Evolutionary conservation across 2,329 filamentous ascomycete species (phyloP).

Genomic region (Cladosporium sp.): DNA sequence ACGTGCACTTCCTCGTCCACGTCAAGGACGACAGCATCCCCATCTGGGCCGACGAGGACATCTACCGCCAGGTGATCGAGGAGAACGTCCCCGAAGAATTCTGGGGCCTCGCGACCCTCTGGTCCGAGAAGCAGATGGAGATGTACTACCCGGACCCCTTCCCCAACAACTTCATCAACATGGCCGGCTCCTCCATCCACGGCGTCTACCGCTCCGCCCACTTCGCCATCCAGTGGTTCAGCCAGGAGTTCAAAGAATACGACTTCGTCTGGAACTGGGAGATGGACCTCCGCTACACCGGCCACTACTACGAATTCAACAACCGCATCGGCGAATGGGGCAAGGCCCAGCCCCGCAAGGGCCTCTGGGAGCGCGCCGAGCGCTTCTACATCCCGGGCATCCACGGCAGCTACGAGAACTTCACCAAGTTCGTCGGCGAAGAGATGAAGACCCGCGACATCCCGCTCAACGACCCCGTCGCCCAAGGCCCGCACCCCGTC

Average conservation of each 20-base stretch:
- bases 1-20: conserved; percentile 78
- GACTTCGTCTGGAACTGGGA: conserved; percentile 77
- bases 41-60: conserved; percentile 68
- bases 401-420: conserved; percentile 63
- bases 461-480: conserved; percentile 45
- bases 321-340: conserved; percentile 59
- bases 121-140: conserved; percentile 91
- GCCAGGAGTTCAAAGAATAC: conserved; percentile 45
- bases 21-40: conserved; percentile 70
- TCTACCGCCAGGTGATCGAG: conserved; percentile 60
- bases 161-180: conserved; percentile 63
- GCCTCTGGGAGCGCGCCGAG: conserved; percentile 67
- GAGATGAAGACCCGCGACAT: conserved; percentile 46
- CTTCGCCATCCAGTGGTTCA: conserved; percentile 47
- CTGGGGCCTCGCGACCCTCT: conserved; percentile 78
- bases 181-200: conserved; percentile 63
- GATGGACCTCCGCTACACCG: conserved; percentile 74
- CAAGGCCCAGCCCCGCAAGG: conserved; percentile 62
- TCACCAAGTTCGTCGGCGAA: conserved; percentile 58
- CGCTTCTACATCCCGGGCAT: conserved; percentile 65
- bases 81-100: conserved; percentile 77
- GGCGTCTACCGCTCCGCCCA: conserved; percentile 71
- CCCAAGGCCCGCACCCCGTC: conserved; percentile 48
- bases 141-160: conserved; percentile 82
- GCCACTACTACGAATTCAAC: conserved; percentile 78